Base-by-base conservation (phyloP, 352 stramenopile genomes). In the Pythium oligandrum region DNA sequence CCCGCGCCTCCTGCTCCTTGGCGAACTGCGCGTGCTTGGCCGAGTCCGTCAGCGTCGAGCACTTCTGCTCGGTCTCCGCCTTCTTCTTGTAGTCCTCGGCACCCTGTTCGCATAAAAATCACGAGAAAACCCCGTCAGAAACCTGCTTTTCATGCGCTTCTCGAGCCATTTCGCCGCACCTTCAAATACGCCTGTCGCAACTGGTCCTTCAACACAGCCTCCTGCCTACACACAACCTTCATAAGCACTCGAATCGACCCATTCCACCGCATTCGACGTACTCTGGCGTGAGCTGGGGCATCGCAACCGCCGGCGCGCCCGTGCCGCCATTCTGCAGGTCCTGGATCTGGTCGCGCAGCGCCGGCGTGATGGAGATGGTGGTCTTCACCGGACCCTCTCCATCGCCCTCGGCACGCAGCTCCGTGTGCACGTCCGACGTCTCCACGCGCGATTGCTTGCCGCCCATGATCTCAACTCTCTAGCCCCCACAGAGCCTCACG, bases 361-460 rank as follows among this genome's bases (percentile, higher is more conserved):
- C 76, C 31, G 76, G 81, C 59, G 81, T 89, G 53, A 91, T 68
- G 48, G 52, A 73, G 53, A 91, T 88, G 33, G 74, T 81, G n/a
- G 68, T 67, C 51, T 61, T 62, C 44, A 73, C 65, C 58, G 74
- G 69, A 34, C 68, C 65, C 11, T 88, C 72, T 26, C 75, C 57
- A 2, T 64, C 59, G 35, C 81, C 70, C 34, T 75, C 55, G 12
- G 63, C 63, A 57, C 65, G 67, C 48, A 88, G 64, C 64, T 91
- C 75, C 11, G 63, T 70, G 54, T 78, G 67, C 48, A 64, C 59
- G 36, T 89, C 78, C 33, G 68, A 78, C 52, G 73, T 66, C 66
- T 83, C 78, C 54, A 91, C 73, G 51, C 80, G 80, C 59, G 80
- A 89, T 66, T 86, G 80, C 68, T 86, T 86, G 57, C 75, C 77